Base-by-base conservation (phyloP, 75 land plant genomes). In the Ceratopteris richardii region DNA sequence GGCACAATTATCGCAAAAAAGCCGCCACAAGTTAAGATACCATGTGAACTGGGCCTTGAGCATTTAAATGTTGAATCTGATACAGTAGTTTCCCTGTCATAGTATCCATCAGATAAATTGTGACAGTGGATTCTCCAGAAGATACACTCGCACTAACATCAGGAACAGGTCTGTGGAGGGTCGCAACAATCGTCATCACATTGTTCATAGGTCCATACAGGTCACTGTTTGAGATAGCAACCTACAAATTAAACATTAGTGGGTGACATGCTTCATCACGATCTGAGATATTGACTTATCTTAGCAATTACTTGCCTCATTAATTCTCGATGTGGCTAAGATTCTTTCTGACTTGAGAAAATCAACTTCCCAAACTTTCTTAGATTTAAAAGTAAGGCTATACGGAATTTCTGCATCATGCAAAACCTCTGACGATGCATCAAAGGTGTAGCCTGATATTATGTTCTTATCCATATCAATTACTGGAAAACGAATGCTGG, bases 1-100 rank as follows among this genome's bases (percentile, higher is more conserved):
- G 37, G 9, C 9, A n/a, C n/a, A n/a, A n/a, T n/a, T n/a, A n/a
- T n/a, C n/a, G n/a, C n/a, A n/a, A n/a, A n/a, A n/a, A n/a, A n/a
- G n/a, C n/a, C n/a, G n/a, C n/a, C n/a, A n/a, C n/a, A n/a, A 33
- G 37, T 21, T 48, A 64, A 4, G 25, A 39, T 62, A 73, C 76
- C 62, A 62, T 70, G 52, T 73, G 76, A 41, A 73, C 71, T 26
- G 65, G 76, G 17, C 76, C 76, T 60, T 73, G 76, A 39, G 53
- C 57, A 28, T 43, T 51, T 27, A 64, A 47, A 56, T 73, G 76
- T 26, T 63, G 22, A 22, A 73, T 53, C 1, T 14, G 24, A 3
- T 26, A 14, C 28, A 21, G 14, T 2, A 52, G 6, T 22, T 26
- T 14, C 25, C 54, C 54, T 24, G 54, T 24, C 28, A 23, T 13